Base-by-base conservation (phyloP, 83 land plant genomes). In the Isoetes engelmannii region DNA sequence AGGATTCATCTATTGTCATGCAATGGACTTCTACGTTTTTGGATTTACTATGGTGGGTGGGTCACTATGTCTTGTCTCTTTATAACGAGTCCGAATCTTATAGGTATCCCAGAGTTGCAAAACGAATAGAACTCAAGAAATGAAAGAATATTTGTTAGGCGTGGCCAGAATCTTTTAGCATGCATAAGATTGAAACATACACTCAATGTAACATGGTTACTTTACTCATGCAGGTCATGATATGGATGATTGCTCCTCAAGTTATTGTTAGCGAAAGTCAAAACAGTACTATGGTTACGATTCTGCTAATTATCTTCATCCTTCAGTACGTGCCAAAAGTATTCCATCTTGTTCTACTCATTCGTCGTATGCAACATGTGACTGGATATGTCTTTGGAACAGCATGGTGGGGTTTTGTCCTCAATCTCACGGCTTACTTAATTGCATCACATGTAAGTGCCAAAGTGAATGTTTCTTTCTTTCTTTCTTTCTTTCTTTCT, bases 361-460 rank as follows among this genome's bases (percentile, higher is more conserved):
- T 87, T n/a, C 82, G 88, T 13, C 80, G 86, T 15, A 78, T 86
- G 84, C 94, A 91, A 66, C 82, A 79, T 48, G 72, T 83, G 45
- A 82, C 93, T n/a, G 93, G 93, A 59, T 84, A 83, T 77, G 75
- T 92, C 15, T 92, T 86, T 63, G 88, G 97, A 3, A 86, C 90
- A 5, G 78, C 92, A 56, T 89, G 91, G 85, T 89, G 95, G 90
- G 97, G 97, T 3, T 79, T 92, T 62, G 86, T 79, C 9, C 85
- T 90, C 69, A 90, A 90, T 64, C 57, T 90, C 68, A 79, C 84
- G 5, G 96, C 89, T 21, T 90, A 90, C 45, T 90, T 87, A 58
- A 80, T 83, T 21, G 96, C 92, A 1, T 75, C 96, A 9, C 92
- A 90, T 80, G 96, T 90, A 80, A 81, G 84, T 19, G 18, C 3